Percentiles rank a stretch among this genome's conserved stretches.
These are phyloP conservation scores for Perkinsus chesapeaki DNA, from an alignment of 169 alveolate species.

Conservation along the genomic window DNA sequence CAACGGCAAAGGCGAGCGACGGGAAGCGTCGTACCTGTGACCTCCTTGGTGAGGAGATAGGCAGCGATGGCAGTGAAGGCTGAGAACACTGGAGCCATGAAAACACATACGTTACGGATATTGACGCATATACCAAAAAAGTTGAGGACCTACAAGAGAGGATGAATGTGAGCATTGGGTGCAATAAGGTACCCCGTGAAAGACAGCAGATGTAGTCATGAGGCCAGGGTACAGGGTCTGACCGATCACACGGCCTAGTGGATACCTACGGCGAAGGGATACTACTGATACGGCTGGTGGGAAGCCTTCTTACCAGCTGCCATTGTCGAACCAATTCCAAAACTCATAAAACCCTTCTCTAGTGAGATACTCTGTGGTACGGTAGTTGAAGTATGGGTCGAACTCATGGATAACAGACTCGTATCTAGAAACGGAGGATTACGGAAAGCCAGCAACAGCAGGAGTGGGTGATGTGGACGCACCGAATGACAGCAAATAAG, in stretches of 20 bases:
- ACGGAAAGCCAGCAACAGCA: not conserved
- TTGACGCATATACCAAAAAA: conserved; percentile 47
- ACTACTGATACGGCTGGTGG: conserved; percentile 30
- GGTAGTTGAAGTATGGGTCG: conserved; percentile 97
- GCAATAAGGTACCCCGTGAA: conserved; percentile 44
- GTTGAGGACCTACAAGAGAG: not conserved
- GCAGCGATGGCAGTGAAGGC: conserved; percentile 86
- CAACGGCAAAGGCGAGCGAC: not conserved
- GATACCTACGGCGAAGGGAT: conserved; percentile 78
- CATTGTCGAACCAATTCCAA: conserved; percentile 94
- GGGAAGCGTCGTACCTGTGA: not conserved
- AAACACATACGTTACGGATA: conserved; percentile 88
- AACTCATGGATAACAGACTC: conserved; percentile 95
- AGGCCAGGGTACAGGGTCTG: conserved; percentile 96
- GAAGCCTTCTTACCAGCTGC: conserved; percentile 18
- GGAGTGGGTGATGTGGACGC: not conserved
- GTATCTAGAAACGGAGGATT: conserved; percentile 31
- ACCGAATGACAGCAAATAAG: conserved; percentile 86
- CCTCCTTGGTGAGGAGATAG: conserved; percentile 77
- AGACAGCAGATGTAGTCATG: conserved; percentile 85
- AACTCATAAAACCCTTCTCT: conserved; percentile 86
- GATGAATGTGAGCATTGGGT: conserved; percentile 20
- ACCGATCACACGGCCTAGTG: conserved; percentile 96
- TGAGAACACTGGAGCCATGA: conserved; percentile 91
- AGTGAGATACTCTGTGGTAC: conserved; percentile 86